Base-by-base conservation (phyloP, 805 yeast species). In the Candida saitoana region DNA sequence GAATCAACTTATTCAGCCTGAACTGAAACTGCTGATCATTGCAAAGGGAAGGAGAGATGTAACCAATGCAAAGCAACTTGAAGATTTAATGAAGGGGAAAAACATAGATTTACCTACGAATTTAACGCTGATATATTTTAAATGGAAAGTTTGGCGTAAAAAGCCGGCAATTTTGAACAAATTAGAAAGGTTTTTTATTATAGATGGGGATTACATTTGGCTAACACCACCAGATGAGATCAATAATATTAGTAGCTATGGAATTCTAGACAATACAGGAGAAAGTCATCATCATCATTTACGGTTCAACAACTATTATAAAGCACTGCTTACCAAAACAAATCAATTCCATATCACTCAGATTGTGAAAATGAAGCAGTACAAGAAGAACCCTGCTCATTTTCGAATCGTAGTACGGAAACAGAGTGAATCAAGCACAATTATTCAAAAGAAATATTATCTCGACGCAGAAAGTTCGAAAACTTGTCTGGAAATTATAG, bases 161-260 rank as follows among this genome's bases (percentile, higher is more conserved):
- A 91, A 90, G 52, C 90, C 89, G 17, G 82, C 95, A 0, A 81
- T 91, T 49, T 78, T 85, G 44, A 80, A 80, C 43, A 74, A 89
- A 41, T 87, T 87, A 46, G 95, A 89, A 52, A 79, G 93, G 52
- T 78, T 89, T 1, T 69, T 91, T 24, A 89, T 93, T 1, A 78
- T 91, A 30, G 98, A 91, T 61, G 98, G 97, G n/a, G 96, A 88
- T 52, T 89, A 88, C 54, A 79, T 91, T 11, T 91, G 90, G 54
- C 77, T 91, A 38, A 79, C 87, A 53, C 96, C 97, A 0, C 82
- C 89, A 5, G 88, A 86, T 51, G 91, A 87, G 45, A 73, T 79
- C 76, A 36, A 53, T 17, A 36, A 24, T 36, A 11, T 22, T 22
- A 24, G 17, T 5, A 29, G 11, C 16, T 12, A 14, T 14, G 32